Base-by-base conservation (phyloP, 768 basidiomycete genomes). In the Podaxis mareebaensis region DNA sequence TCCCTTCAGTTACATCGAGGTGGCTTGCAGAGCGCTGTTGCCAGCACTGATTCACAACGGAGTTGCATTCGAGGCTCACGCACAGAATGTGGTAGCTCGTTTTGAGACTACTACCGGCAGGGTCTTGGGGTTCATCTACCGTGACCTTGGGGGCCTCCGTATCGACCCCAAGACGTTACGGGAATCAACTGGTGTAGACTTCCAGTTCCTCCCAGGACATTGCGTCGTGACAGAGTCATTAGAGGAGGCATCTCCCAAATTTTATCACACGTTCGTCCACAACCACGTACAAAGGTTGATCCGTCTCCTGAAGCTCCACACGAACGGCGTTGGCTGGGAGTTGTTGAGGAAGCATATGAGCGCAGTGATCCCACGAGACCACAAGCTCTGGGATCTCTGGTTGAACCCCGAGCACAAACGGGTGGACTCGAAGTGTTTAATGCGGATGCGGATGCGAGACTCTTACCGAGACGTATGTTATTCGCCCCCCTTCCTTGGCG, bases 51-150 rank as follows among this genome's bases (percentile, higher is more conserved):
- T 87, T 13, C 61, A 80, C 46, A 84, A 87, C 55, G 85, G 85
- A 3, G 81, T 85, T n/a, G 81, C 82, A 6, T 85, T 87, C 57
- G 85, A 87, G 72, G 85, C 84, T 10, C 85, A 87, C 69, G 83
- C 84, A 1, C 85, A 87, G 64, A 87, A 86, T 67, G 76, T 81
- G 17, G 78, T 85, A 6, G 76, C 78, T 40, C 82, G 84, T 22
- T 78, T 84, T 60, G 76, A 83, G 63, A 64, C 69, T 2, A 58
- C 69, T 12, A 81, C 82, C 1, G 77, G 79, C 36, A 75, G 76
- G 55, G 74, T 80, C 8, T 72, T 75, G 17, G 84, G 84, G 17
- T 85, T 87, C 68, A 77, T 86, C 33, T 67, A 85, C 60, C 83
- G 85, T 38, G 85, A 87, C 67, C 77, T 87, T 17, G 85, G 84